Conservation (phyloP, 2,329 filamentous ascomycete genomes). For the Fusarium sp. region DNA sequence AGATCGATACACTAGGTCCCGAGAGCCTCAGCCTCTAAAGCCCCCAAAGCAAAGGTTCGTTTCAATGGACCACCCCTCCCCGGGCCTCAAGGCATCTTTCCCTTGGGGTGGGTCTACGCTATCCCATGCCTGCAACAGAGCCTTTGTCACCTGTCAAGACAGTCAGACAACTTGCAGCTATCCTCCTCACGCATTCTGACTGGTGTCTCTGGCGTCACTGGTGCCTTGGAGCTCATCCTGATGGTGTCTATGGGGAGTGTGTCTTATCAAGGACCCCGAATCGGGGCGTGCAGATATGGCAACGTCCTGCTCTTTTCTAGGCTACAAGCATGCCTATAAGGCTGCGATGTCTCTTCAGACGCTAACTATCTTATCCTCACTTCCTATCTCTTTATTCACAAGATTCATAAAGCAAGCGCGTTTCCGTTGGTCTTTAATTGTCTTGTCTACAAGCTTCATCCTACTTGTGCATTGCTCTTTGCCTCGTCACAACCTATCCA, state of each 20-base stretch:
- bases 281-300: constrained; percentile 39
- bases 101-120: constrained; percentile 43
- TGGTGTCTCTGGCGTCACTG: constrained; percentile 47
- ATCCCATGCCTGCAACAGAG: constrained; percentile 48
- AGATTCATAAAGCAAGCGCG: constrained; percentile 27
- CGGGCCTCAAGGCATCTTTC: constrained; percentile 45
- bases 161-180: constrained; percentile 49
- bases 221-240: constrained; percentile 45
- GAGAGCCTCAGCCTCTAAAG: constrained; percentile 30
- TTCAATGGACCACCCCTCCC: constrained; percentile 17
- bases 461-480: constrained; percentile 15
- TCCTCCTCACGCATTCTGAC: constrained; percentile 44
- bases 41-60: constrained; percentile 39
- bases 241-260: constrained; percentile 28
- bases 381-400: constrained; percentile 37
- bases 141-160: constrained; percentile 49
- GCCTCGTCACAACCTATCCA: constrained; percentile 4
- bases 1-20: constrained; percentile 32
- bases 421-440: constrained; percentile 14
- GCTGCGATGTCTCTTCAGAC: constrained; percentile 61
- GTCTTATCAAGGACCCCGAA: constrained; percentile 22
- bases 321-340: constrained; percentile 60
- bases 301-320: constrained; percentile 43
- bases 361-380: constrained; percentile 44
- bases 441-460: constrained; percentile 19